Conservation (phyloP, 768 basidiomycete genomes). For the Boletus pseudopeckii region DNA sequence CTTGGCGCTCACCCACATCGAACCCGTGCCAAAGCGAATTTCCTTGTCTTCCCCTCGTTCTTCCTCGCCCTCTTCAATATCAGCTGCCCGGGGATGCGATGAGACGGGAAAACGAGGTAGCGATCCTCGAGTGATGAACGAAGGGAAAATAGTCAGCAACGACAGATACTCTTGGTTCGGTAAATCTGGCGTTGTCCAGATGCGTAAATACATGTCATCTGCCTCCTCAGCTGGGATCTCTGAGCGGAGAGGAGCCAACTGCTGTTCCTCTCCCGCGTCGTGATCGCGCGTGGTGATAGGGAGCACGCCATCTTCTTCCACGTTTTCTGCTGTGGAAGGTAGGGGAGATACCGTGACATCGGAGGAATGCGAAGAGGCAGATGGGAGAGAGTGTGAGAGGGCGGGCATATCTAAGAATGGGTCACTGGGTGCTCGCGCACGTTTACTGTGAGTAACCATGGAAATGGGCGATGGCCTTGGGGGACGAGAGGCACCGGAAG, state of each 20-base stretch:
- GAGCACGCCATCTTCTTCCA: conserved; percentile 44
- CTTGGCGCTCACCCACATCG: conserved; percentile 71
- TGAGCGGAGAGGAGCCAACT: conserved; percentile 32
- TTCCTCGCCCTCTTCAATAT: conserved; percentile 70
- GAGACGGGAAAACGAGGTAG: conserved; percentile 65
- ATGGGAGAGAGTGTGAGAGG: conserved; percentile 51
- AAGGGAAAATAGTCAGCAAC: conserved; percentile 71
- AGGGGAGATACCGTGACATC: conserved; percentile 29
- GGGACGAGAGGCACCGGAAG: conserved; percentile 23
- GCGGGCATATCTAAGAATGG: conserved; percentile 75
- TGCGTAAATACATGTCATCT: conserved; percentile 58
- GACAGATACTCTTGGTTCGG: conserved; percentile 68
- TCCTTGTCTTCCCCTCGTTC: conserved; percentile 51
- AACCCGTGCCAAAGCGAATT: conserved; percentile 77
- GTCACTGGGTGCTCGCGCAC: conserved; percentile 72
- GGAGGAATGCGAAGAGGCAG: conserved; percentile 50
- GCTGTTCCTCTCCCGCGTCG: conserved; percentile 34
- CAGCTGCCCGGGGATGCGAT: conserved; percentile 39
- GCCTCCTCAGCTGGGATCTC: conserved; percentile 31
- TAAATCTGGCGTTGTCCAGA: conserved; percentile 81
- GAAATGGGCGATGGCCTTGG: conserved; percentile 40
- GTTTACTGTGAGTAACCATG: conserved; percentile 51
- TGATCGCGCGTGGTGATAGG: conserved; percentile 34
- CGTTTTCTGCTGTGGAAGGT: conserved; percentile 33
- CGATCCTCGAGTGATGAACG: conserved; percentile 67